Base-by-base conservation (phyloP, 768 basidiomycete genomes). In the Lentinus tigrinus region DNA sequence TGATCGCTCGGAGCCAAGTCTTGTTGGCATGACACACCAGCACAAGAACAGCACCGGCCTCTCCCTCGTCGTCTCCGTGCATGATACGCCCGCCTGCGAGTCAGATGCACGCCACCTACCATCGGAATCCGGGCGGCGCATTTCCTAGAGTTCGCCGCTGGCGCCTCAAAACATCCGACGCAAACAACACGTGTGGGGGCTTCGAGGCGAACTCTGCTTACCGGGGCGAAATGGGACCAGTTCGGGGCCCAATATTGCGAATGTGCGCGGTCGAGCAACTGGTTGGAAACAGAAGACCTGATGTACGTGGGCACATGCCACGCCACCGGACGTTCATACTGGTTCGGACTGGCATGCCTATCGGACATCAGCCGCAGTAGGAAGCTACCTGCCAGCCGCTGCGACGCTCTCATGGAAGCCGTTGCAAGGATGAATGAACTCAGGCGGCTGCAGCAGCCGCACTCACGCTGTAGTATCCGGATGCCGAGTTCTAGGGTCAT, bases 21-120 rank as follows among this genome's bases (percentile, higher is more conserved):
- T 59, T 44, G 53, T 55, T 60, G 58, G 58, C 58, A 55, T 60
- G 53, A 54, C 54, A 47, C 53, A 52, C 23, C 23, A 23, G 34
- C 53, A 48, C 48, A 27, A 39, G 23, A 31, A 27, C 14, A n/a
- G 43, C 43, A 21, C 42, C 11, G 47, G 46, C 23, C 47, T 49
- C 47, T 42, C 51, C 51, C 40, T 54, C 47, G 43, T 37, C 37
- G 53, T 43, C 54, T 50, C 54, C 54, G 58, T 52, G 47, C 58
- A 48, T 53, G 58, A 55, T 40, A 17, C 52, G 39, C 39, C 57
- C 51, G 57, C 37, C 36, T 47, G 44, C 44, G 31, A 31, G 31
- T 31, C 7, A 31, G 31, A 31, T 31, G 31, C 7, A 31, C 31
- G 11, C 6, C 31, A 31, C 6, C 31, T 31, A 11, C 31, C 31